Evolutionary conservation across 208 protist species (phyloP).

Genomic region (Jaenimonas drosophilae): DNA sequence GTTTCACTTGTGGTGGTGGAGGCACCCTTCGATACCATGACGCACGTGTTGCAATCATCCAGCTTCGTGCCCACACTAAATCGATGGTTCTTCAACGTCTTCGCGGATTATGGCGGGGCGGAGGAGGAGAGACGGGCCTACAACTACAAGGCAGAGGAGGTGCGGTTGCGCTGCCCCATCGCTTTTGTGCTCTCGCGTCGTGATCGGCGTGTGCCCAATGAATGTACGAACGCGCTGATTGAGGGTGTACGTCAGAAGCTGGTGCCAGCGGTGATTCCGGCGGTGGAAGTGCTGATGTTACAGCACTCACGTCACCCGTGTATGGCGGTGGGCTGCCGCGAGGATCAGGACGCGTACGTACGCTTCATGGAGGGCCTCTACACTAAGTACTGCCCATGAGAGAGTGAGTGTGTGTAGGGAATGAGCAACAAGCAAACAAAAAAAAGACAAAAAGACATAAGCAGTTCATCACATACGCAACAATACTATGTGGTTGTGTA

Average conservation of each 20-base stretch:
- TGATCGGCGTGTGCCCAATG: conserved; percentile 63
- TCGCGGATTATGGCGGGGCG: conserved; percentile 54
- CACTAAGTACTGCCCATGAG: conserved; percentile 52
- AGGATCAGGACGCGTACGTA: conserved; percentile 78
- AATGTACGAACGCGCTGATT: conserved; percentile 58
- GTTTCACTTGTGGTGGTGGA: conserved; percentile 79
- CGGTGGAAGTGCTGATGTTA: conserved; percentile 73
- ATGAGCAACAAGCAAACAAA: not conserved
- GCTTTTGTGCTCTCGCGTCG: conserved; percentile 72
- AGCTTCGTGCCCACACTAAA: conserved; percentile 40
- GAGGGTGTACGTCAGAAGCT: conserved; percentile 33
- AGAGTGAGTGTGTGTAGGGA: too few relatives aligned
- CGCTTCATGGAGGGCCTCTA: conserved; percentile 74
- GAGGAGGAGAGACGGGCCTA: conserved; percentile 30
- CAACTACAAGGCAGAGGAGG: conserved; percentile 31
- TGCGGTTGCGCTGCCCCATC: conserved; percentile 64
- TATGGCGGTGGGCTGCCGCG: conserved; percentile 62
- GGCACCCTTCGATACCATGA: conserved; percentile 74
- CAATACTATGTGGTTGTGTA: too few relatives aligned
- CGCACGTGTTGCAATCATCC: conserved; percentile 59
- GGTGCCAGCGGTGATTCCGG: conserved; percentile 56
- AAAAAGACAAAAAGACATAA: not conserved
- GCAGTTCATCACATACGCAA: not conserved
- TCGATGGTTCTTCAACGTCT: conserved; percentile 56
- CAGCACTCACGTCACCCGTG: conserved; percentile 60